Evolutionary conservation across 2,329 filamentous ascomycete genomes (phyloP), one percentile per base, ranked within the genome.

Genomic region (Colletotrichum ledebouriae): DNA sequence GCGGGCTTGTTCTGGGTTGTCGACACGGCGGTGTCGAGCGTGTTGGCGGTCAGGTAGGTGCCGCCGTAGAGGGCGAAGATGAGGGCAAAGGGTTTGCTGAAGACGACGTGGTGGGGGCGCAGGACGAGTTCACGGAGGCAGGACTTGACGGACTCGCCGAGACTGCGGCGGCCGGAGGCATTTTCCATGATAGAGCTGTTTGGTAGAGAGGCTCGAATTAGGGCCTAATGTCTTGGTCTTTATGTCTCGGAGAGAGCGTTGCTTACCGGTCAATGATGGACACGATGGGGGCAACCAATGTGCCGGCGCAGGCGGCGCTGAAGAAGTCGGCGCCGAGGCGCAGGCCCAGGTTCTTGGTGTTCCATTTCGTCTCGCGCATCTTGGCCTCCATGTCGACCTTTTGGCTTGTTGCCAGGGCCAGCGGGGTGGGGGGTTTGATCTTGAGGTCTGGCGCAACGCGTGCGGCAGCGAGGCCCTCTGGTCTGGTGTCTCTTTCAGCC

Each of bases 21-120:
- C 5, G 93, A 91, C 50, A 89, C 83, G 55, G 88, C 78, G 0
- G 95, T 98, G 82, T 98, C 95, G 76, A 97, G 89, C 12, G 87
- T 81, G 82, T 98, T 98, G 71, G 95, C 94, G 1, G 93, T 94
- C 12, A 96, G 82, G 82, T 98, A 98, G 67, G 95, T 98, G 72
- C 92, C 91, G 70, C 90, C 92, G 84, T 98, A 98, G 49, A 97
- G 84, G 79, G 88, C 83, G 80, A 88, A 86, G 76, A 94, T 90
- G 72, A 94, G 85, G 52, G 82, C 87, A 73, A 92, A 91, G 1
- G 92, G 91, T 67, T 87, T 88, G 57, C 88, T 88, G 76, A 89
- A 79, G 71, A 94, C 74, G 73, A 92, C 83, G 25, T 78, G 74
- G 67, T 89, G 89, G 0, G 92, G 92, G 9, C 83, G 85, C n/a